Evolutionary conservation across 75 land plant species (phyloP).

Genomic region (Pseudotsuga menziesii): DNA sequence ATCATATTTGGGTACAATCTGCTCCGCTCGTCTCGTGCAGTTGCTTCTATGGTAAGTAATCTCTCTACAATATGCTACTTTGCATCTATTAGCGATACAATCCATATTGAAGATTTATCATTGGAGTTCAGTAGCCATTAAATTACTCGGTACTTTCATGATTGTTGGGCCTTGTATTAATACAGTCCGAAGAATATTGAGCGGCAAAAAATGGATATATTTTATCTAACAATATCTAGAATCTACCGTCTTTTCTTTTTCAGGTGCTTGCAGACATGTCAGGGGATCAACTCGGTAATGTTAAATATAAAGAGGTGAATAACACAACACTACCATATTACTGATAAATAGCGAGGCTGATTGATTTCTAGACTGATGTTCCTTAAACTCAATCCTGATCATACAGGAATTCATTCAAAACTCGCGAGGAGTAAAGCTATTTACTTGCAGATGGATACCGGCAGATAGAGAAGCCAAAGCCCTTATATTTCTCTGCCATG

Average conservation of each 20-base stretch:
- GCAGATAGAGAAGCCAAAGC: slow-evolving; percentile 53
- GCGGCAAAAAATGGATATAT: too few species aligned
- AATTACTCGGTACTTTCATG: too few species aligned
- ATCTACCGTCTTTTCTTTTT: not conserved
- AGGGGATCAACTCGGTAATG: not conserved
- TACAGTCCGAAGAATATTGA: too few species aligned
- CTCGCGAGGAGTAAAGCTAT: slow-evolving; percentile 54
- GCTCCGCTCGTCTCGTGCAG: too few species aligned
- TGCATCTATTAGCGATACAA: too few species aligned
- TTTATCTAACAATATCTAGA: too few species aligned
- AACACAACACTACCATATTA: not conserved
- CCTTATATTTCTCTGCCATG: slow-evolving; percentile 74
- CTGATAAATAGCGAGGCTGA: not conserved
- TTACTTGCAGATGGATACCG: slow-evolving; percentile 89
- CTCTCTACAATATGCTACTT: too few species aligned
- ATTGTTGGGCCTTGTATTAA: too few species aligned
- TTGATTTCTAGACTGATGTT: not conserved
- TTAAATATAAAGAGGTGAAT: slow-evolving; percentile 31
- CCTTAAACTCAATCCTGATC: not conserved
- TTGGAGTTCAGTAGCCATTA: too few species aligned
- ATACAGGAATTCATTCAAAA: slow-evolving; percentile 49
- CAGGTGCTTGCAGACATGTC: not conserved
- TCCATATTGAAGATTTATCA: too few species aligned
- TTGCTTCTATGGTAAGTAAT: too few species aligned
- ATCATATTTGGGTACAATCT: too few species aligned